A percentile compares a stretch with the other conserved stretches of the same genome.
phyloP scores from a whole-genome alignment of 352 stramenopile species.

The Phytopythium boreale region DNA sequence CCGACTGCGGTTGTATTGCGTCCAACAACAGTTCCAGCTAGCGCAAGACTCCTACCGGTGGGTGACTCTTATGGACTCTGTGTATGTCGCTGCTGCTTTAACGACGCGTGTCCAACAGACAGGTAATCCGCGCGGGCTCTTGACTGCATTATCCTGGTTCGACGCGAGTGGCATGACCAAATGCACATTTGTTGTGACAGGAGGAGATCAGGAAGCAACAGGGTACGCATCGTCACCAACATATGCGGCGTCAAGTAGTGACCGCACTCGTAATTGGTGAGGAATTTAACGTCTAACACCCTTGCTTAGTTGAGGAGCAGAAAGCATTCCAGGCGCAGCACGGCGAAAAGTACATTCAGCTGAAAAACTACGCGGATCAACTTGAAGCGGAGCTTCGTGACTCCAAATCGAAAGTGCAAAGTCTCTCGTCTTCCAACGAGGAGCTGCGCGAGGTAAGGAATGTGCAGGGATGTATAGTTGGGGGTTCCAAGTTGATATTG shows the following conservation, averaged over 20 bases:
- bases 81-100: not conserved
- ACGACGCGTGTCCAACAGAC: conserved; percentile 28
- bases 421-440: conserved; percentile 66
- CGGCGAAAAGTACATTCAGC: conserved; percentile 83
- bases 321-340: conserved; percentile 78
- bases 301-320: conserved; percentile 62
- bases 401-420: conserved; percentile 79
- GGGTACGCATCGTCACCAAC: conserved; percentile 25
- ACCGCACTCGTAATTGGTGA: not conserved
- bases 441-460: conserved; percentile 66
- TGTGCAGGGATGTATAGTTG: too few relatives aligned
- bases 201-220: conserved; percentile 75
- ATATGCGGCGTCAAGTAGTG: not conserved
- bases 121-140: conserved; percentile 23
- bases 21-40: conserved; percentile 63
- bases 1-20: conserved; percentile 12
- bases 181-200: conserved; percentile 17
- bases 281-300: not conserved
- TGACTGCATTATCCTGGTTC: not conserved
- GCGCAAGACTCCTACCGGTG: conserved; percentile 82
- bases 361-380: conserved; percentile 86
- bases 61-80: not conserved
- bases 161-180: not conserved
- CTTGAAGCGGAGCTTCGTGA: conserved; percentile 79
- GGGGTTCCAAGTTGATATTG: not conserved